Percentiles rank a stretch among this genome's conserved stretches.
phyloP scores from a whole-genome alignment of 2,329 filamentous ascomycete genomes.

The Immersiporthe knoxdaviesiana region DNA sequence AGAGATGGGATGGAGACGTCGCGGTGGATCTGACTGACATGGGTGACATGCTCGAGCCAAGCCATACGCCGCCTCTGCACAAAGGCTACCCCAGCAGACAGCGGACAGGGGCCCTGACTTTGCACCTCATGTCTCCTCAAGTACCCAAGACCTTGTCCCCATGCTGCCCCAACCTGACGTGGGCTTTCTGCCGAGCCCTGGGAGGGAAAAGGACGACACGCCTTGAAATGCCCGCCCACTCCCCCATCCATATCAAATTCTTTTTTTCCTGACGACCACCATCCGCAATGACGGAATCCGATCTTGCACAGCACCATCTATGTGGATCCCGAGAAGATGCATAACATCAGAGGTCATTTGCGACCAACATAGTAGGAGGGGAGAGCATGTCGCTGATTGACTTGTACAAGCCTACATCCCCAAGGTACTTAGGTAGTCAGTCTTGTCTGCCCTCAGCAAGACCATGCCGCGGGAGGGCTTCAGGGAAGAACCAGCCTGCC shows the following conservation, averaged over 20 bases:
- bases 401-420: not conserved
- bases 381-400: not conserved
- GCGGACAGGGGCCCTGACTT: conserved; percentile 9
- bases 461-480: not conserved
- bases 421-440: not conserved
- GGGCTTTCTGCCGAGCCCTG: conserved; percentile 9
- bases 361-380: not conserved
- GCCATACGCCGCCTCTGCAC: conserved; percentile 29
- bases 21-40: conserved; percentile 26
- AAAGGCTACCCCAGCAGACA: conserved; percentile 26
- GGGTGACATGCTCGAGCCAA: conserved; percentile 17
- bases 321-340: not conserved
- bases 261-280: not conserved
- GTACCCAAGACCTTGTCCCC: not conserved
- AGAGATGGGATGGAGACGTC: conserved; percentile 26
- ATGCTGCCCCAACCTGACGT: not conserved
- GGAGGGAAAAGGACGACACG: conserved; percentile 19
- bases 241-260: conserved; percentile 10
- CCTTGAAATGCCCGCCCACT: conserved; percentile 9
- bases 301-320: not conserved
- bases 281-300: not conserved
- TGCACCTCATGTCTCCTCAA: not conserved
- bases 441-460: not conserved
- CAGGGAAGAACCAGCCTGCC: not conserved
- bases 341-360: not conserved